Conservation (phyloP, 805 yeast species). For the Wickerhamiella qilinensis region DNA sequence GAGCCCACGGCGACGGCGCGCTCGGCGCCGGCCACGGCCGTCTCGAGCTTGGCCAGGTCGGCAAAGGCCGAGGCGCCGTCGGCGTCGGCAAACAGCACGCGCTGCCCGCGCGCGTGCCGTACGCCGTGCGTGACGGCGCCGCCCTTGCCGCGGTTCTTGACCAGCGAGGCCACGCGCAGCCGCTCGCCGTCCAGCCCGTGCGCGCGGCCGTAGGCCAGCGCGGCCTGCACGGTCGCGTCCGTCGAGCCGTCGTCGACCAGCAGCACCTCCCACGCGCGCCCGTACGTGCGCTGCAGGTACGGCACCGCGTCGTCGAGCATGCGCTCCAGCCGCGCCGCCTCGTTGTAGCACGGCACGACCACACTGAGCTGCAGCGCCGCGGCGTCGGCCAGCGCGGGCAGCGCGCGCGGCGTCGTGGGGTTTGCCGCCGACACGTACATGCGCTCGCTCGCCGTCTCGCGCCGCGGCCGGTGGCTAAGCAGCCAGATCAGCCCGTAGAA, state of each 20-base stretch:
- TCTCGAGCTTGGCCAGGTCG: slow-evolving; percentile 42
- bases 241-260: slow-evolving; percentile 85
- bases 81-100: slow-evolving; percentile 84
- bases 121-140: slow-evolving; percentile 96
- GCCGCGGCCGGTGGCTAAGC: slow-evolving; percentile 51
- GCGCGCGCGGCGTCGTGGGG: slow-evolving; percentile 21
- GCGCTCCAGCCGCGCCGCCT: slow-evolving; percentile 47
- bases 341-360: slow-evolving; percentile 90
- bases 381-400: slow-evolving; percentile 18
- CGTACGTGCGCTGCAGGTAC: slow-evolving; percentile 28
- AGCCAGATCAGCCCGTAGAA: slow-evolving; percentile 19
- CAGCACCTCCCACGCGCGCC: slow-evolving; percentile 48
- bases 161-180: slow-evolving; percentile 55
- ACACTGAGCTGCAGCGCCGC: slow-evolving; percentile 43
- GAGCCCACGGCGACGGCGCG: slow-evolving; percentile 77
- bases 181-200: slow-evolving; percentile 39
- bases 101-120: slow-evolving; percentile 54
- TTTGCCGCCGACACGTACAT: slow-evolving; percentile 34
- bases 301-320: slow-evolving; percentile 27
- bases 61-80: slow-evolving; percentile 85
- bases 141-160: slow-evolving; percentile 77
- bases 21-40: slow-evolving; percentile 21
- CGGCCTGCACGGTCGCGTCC: slow-evolving; percentile 64
- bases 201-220: slow-evolving; percentile 36
- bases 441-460: slow-evolving; percentile 36